Conservation (phyloP, 345 rosid genomes). For the Pugionium dolabratum region DNA sequence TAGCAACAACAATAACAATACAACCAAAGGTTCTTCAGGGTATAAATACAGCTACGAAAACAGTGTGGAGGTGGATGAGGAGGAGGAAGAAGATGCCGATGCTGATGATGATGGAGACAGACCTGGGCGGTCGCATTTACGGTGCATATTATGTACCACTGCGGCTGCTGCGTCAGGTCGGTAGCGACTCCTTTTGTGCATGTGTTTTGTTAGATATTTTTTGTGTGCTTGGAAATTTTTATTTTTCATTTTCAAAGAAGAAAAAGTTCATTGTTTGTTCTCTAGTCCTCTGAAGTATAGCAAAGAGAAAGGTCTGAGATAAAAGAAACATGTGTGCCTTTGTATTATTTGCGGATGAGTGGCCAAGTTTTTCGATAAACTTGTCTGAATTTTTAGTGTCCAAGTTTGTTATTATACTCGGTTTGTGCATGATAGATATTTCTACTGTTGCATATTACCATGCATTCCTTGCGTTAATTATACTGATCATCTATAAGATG, state of each 20-base stretch:
- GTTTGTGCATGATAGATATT: too few species aligned
- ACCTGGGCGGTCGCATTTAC: conserved; percentile 54
- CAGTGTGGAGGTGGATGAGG: conserved; percentile 29
- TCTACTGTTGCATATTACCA: too few species aligned
- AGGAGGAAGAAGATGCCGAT: conserved; percentile 44
- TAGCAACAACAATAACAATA: conserved; percentile 48
- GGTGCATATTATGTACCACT: conserved; percentile 97
- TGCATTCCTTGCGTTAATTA: too few species aligned
- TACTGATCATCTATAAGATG: too few species aligned
- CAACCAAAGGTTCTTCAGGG: conserved; percentile 36
- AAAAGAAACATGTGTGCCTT: background rate
- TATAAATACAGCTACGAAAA: conserved; percentile 47
- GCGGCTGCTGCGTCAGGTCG: conserved; percentile 55
- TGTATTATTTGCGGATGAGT: too few species aligned
- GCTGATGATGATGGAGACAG: conserved; percentile 48
- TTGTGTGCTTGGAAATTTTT: conserved; percentile 26
- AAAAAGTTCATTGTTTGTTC: conserved; percentile 22
- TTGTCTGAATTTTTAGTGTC: too few species aligned
- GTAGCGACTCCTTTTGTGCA: conserved; percentile 23
- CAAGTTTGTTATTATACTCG: too few species aligned
- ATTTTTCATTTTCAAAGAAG: background rate
- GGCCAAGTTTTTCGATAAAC: too few species aligned
- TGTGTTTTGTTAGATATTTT: conserved; percentile 36
- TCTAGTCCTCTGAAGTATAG: conserved; percentile 19
- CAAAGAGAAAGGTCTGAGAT: conserved; percentile 16